Conservation (phyloP, 805 yeast genomes). For the Candida orba region DNA sequence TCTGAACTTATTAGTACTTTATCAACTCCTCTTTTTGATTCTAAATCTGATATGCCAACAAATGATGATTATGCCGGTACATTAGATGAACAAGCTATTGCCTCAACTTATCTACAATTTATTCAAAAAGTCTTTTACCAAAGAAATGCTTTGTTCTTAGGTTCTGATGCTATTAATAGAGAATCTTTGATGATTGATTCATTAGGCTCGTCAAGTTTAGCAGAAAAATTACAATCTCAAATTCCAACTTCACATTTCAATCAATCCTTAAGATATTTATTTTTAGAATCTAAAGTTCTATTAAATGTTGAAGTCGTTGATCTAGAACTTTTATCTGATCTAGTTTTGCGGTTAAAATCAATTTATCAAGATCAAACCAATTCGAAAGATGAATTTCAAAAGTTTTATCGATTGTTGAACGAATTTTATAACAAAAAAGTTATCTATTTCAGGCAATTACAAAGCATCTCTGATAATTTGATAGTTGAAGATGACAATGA, state of each 20-base stretch:
- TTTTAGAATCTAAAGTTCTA: constrained; percentile 12
- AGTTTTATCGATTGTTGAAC: constrained; percentile 45
- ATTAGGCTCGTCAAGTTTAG: not conserved
- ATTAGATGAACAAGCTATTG: constrained; percentile 66
- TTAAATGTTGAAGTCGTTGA: constrained; percentile 4
- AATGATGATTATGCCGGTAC: constrained; percentile 69
- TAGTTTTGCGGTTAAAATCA: constrained; percentile 18
- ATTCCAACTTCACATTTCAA: constrained; percentile 2
- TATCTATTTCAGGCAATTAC: constrained; percentile 77
- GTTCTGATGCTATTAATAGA: constrained; percentile 11
- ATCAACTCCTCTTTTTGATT: constrained; percentile 44
- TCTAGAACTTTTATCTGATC: constrained; percentile 3
- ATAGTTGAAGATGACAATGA: not conserved
- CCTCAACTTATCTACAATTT: constrained; percentile 49
- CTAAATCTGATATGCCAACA: constrained; percentile 29
- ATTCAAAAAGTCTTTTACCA: constrained; percentile 42
- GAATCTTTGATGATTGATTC: not conserved
- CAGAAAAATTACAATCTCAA: constrained; percentile 13
- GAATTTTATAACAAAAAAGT: constrained; percentile 72
- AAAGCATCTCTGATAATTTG: constrained; percentile 79
- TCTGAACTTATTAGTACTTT: constrained; percentile 25
- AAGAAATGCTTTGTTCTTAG: constrained; percentile 30
- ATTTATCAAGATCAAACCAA: constrained; percentile 28
- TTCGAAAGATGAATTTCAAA: constrained; percentile 26
- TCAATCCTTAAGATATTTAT: constrained; percentile 8